A percentile compares a stretch with the other conserved stretches of the same genome.
These are phyloP conservation scores for Tuber calosporum DNA, from an alignment of 495 filamentous ascomycete species.

Conservation along the genomic window DNA sequence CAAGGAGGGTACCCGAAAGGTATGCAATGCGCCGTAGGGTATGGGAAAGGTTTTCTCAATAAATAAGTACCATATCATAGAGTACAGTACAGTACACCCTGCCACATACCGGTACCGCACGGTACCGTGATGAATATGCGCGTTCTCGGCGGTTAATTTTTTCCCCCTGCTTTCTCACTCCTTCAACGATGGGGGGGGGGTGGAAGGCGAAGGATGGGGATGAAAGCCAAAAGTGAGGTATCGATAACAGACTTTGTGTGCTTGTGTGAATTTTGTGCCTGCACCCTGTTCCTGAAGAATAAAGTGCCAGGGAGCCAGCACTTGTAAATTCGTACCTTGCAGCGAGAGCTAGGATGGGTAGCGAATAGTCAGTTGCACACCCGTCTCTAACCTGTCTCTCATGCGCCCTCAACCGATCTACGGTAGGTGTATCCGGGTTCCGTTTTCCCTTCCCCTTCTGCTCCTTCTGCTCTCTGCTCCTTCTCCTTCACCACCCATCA, in stretches of 20 bases:
- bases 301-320: neutral
- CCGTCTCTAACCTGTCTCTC: neutral
- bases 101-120: neutral
- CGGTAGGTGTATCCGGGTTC: neutral
- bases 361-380: neutral
- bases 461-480: slow-evolving; percentile 12
- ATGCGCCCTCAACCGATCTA: neutral
- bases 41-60: too few relatives aligned
- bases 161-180: neutral
- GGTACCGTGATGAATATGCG: neutral
- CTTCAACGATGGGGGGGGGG: neutral
- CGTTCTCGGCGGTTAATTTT: neutral
- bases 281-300: neutral
- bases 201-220: neutral
- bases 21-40: too few relatives aligned
- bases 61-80: too few relatives aligned
- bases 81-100: too few relatives aligned
- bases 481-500: too few relatives aligned
- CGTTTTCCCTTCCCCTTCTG: neutral
- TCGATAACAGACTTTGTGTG: neutral
- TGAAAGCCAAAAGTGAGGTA: neutral
- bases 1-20: too few relatives aligned
- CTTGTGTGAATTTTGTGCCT: neutral
- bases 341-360: neutral
- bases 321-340: neutral